phyloP scores from a whole-genome alignment of 2,329 filamentous ascomycete species.

The Pestalotiopsis sp. region DNA sequence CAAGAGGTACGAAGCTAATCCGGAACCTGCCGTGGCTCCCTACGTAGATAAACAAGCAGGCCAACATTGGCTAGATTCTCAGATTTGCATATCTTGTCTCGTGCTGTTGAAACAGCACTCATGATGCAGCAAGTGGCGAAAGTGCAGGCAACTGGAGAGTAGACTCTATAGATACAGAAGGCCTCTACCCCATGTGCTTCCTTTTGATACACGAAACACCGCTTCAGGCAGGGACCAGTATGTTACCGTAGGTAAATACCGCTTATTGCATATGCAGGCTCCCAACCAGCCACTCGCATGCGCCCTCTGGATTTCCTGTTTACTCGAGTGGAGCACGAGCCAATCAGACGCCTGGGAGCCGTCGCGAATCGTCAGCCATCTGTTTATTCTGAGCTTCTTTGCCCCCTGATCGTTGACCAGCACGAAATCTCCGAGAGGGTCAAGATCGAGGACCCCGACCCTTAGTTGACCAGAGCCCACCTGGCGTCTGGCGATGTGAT shows the following conservation, averaged over 20 bases:
- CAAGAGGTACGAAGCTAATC: neutral
- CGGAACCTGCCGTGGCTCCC: neutral
- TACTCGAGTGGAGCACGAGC: neutral
- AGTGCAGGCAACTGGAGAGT: too few species aligned
- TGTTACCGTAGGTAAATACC: too few species aligned
- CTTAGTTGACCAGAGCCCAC: neutral
- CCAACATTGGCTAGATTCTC: too few species aligned
- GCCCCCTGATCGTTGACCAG: neutral
- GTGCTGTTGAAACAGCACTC: neutral
- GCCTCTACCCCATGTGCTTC: too few species aligned
- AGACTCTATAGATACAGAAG: too few species aligned
- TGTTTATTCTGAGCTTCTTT: neutral
- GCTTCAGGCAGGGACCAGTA: too few species aligned
- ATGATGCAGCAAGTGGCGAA: neutral
- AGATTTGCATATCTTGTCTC: neutral
- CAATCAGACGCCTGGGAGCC: neutral
- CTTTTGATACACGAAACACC: too few species aligned
- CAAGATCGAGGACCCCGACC: neutral
- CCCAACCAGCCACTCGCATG: neutral
- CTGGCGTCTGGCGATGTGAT: neutral
- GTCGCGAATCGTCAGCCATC: neutral
- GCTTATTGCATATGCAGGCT: neutral
- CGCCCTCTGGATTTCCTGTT: neutral
- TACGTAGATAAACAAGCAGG: neutral
- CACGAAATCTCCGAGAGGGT: conserved; percentile 2